Conservation (phyloP, 441 rosid species). For the Gossypium schwendimanii region DNA sequence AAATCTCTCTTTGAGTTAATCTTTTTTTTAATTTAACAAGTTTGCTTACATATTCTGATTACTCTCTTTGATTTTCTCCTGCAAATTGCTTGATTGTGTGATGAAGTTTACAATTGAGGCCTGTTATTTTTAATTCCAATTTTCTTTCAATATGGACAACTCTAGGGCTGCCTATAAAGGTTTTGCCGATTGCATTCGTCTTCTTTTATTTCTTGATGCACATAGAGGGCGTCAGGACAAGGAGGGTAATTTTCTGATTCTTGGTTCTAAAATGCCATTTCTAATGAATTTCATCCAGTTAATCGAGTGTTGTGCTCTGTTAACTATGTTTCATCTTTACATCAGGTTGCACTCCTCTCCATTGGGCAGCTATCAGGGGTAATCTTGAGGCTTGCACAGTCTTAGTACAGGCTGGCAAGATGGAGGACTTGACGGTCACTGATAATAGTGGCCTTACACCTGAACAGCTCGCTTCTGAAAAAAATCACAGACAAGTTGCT, state of each 20-base stretch:
- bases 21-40: background rate
- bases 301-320: background rate
- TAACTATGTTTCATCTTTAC: constrained; percentile 12
- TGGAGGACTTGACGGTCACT: constrained; percentile 78
- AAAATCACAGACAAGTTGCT: constrained; percentile 97
- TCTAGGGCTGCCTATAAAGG: constrained; percentile 99
- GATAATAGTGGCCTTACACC: constrained; percentile 94
- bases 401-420: constrained; percentile 90
- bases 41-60: background rate
- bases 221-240: constrained; percentile 88
- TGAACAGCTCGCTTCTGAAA: constrained; percentile 95
- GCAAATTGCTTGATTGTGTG: background rate
- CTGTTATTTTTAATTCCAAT: constrained; percentile 12
- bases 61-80: background rate
- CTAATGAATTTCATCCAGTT: background rate
- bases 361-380: constrained; percentile 98
- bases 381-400: constrained; percentile 98
- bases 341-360: constrained; percentile 94
- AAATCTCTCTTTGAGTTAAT: background rate
- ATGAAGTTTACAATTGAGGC: constrained; percentile 2
- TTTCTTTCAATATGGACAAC: constrained; percentile 29
- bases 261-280: constrained; percentile 1
- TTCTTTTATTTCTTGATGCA: constrained; percentile 85
- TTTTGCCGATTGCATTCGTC: constrained; percentile 86
- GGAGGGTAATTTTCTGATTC: constrained; percentile 51